Evolutionary conservation across 2,329 filamentous ascomycete genomes (phyloP).

Genomic region (Basipetospora chlamydospora): DNA sequence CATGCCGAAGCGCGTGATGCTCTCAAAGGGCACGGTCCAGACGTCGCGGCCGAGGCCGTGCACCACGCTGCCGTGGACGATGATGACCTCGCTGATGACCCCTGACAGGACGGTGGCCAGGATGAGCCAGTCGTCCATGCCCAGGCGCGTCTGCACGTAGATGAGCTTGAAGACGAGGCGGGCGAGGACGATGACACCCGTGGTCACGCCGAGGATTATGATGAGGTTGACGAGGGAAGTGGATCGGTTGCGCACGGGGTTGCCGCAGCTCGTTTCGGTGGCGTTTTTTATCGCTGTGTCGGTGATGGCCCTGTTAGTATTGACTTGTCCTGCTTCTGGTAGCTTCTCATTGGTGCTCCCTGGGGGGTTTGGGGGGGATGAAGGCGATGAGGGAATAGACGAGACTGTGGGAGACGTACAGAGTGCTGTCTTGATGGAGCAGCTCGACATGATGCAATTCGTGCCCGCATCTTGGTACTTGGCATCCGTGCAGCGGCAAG

Average conservation of each 20-base stretch:
- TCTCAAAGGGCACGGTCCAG: slow-evolving; percentile 24
- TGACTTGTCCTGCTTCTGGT: too few species aligned
- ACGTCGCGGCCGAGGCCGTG: slow-evolving; percentile 29
- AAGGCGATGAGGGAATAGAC: too few species aligned
- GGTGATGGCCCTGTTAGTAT: too few species aligned
- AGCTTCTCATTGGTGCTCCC: too few species aligned
- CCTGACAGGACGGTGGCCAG: slow-evolving; percentile 14
- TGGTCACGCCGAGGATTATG: slow-evolving; percentile 17
- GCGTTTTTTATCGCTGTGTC: too few species aligned
- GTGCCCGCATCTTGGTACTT: too few species aligned
- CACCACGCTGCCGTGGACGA: slow-evolving; percentile 13
- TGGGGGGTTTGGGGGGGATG: too few species aligned
- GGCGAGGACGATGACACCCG: slow-evolving; percentile 20
- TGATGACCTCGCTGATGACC: slow-evolving; percentile 16
- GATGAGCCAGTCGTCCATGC: slow-evolving; percentile 21
- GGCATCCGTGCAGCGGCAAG: too few species aligned
- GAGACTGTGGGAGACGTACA: too few species aligned
- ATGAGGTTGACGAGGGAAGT: slow-evolving; percentile 17
- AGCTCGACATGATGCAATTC: too few species aligned
- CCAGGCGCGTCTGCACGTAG: slow-evolving; percentile 16
- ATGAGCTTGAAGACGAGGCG: slow-evolving; percentile 22
- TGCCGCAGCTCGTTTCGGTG: slow-evolving; percentile 13
- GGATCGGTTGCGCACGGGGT: slow-evolving; percentile 14
- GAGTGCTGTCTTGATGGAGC: too few species aligned
- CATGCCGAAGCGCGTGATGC: slow-evolving; percentile 24